phyloP scores from a whole-genome alignment of 1,139 yeast species.

The Lodderomyces elongisporus region DNA sequence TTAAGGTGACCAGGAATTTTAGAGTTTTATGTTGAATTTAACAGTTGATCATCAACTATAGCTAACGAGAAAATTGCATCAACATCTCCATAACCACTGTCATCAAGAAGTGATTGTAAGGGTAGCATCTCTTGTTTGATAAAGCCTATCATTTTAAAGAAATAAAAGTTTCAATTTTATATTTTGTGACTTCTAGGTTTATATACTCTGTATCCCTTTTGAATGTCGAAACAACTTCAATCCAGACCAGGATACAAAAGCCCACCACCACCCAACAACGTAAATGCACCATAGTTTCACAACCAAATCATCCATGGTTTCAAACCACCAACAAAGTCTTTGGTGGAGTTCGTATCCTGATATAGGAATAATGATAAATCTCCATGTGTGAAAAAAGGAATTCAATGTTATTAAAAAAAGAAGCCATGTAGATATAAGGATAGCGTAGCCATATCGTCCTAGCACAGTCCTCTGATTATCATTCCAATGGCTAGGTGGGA shows the following conservation, averaged over 20 bases:
- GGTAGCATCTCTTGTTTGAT: too few species aligned
- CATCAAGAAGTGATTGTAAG: too few species aligned
- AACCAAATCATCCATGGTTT: slow-evolving; percentile 42
- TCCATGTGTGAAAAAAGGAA: slow-evolving; percentile 42
- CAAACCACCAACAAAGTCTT: slow-evolving; percentile 13
- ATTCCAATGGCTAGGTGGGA: too few species aligned
- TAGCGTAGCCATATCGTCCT: slow-evolving; percentile 29
- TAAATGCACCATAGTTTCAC: slow-evolving; percentile 49
- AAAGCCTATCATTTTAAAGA: too few species aligned
- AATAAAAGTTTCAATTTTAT: too few species aligned
- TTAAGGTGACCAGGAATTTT: too few species aligned
- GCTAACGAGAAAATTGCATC: too few species aligned
- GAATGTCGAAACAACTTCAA: slow-evolving; percentile 74
- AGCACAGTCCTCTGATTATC: slow-evolving; percentile 3
- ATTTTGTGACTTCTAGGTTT: too few species aligned
- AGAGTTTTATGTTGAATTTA: too few species aligned
- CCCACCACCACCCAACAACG: slow-evolving; percentile 73
- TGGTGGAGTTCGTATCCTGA: slow-evolving; percentile 12
- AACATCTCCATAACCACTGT: too few species aligned
- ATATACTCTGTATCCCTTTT: slow-evolving; percentile 45
- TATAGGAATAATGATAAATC: slow-evolving; percentile 33
- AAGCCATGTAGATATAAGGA: slow-evolving; percentile 36
- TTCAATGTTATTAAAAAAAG: slow-evolving; percentile 40
- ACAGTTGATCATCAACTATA: too few species aligned
- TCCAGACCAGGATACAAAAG: slow-evolving; percentile 70